phyloP scores from a whole-genome alignment of 2,329 filamentous ascomycete species.

The Alternaria hordeiaustralica region DNA sequence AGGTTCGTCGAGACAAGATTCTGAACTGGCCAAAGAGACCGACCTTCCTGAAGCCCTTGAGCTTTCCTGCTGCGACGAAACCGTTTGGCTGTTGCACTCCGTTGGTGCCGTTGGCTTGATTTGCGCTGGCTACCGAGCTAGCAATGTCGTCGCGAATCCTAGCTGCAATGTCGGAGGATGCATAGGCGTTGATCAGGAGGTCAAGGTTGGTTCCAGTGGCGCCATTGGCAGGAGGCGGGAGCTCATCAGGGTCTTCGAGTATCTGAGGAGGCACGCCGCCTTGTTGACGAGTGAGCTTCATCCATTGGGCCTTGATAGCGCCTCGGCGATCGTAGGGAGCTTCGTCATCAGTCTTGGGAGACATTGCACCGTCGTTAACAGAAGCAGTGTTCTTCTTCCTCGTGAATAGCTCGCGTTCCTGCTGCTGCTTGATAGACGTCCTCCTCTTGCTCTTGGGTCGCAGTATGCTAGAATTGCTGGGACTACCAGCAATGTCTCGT shows the following conservation, averaged over 20 bases:
- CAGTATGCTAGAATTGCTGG: conserved; percentile 63
- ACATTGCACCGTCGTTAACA: conserved; percentile 56
- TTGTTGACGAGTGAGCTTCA: conserved; percentile 63
- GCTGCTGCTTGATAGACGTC: conserved; percentile 81
- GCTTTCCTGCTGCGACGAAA: conserved; percentile 63
- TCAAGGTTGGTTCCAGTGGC: conserved; percentile 78
- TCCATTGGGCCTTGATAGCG: conserved; percentile 62
- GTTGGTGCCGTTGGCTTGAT: conserved; percentile 70
- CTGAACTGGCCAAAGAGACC: conserved; percentile 82
- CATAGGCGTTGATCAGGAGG: conserved; percentile 76
- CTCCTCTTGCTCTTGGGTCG: conserved; percentile 74
- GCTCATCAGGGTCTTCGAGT: conserved; percentile 71
- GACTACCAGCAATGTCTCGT: conserved; percentile 63
- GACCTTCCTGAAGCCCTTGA: conserved; percentile 82
- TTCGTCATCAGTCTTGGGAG: conserved; percentile 69
- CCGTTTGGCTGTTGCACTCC: conserved; percentile 62
- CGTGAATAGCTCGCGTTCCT: conserved; percentile 90
- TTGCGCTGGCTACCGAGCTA: conserved; percentile 68
- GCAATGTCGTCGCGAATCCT: conserved; percentile 80
- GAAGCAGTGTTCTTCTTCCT: conserved; percentile 70
- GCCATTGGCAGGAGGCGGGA: conserved; percentile 63
- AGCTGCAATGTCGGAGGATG: conserved; percentile 76
- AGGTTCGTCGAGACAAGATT: conserved; percentile 89
- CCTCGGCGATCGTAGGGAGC: conserved; percentile 60
- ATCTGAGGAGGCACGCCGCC: conserved; percentile 65